A percentile compares a stretch with the other conserved stretches of the same genome.
These are phyloP conservation scores for Cornus controversa DNA, from an alignment of 148 eudicot genomes.

Conservation along the genomic window DNA sequence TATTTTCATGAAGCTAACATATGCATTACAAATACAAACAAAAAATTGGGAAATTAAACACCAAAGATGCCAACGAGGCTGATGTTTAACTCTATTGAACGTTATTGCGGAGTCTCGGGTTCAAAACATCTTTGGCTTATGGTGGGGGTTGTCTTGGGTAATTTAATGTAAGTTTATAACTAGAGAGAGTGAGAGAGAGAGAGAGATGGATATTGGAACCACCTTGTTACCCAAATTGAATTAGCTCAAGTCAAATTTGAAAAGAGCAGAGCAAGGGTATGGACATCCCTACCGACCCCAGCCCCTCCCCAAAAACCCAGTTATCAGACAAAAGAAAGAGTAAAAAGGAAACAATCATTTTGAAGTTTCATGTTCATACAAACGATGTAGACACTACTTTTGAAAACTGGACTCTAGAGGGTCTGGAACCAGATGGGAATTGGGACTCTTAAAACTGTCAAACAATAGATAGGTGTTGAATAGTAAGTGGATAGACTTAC, in stretches of 20 bases:
- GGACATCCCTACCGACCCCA: not conserved
- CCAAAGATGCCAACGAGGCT: not conserved
- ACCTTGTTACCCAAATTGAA: not conserved
- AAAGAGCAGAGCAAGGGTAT: not conserved
- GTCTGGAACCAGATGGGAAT: not conserved
- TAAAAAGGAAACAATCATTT: not conserved
- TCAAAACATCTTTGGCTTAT: not conserved
- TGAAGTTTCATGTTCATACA: not conserved
- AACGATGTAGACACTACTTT: not conserved
- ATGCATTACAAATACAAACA: not conserved
- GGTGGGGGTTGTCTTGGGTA: not conserved
- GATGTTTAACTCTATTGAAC: not conserved
- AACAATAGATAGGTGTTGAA: not conserved
- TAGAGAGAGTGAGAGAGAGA: not conserved
- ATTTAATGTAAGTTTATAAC: not conserved
- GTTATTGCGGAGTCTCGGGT: not conserved
- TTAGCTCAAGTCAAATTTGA: not conserved
- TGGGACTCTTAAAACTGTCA: not conserved
- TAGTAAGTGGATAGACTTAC: not conserved
- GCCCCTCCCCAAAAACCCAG: not conserved
- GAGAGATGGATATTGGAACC: not conserved
- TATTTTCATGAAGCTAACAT: too few relatives aligned
- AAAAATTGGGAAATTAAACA: not conserved
- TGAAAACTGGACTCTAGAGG: not conserved
- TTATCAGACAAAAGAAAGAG: not conserved